Conservation (phyloP, 2,329 filamentous ascomycete genomes). For the Rhytidhysteron rufulum region DNA sequence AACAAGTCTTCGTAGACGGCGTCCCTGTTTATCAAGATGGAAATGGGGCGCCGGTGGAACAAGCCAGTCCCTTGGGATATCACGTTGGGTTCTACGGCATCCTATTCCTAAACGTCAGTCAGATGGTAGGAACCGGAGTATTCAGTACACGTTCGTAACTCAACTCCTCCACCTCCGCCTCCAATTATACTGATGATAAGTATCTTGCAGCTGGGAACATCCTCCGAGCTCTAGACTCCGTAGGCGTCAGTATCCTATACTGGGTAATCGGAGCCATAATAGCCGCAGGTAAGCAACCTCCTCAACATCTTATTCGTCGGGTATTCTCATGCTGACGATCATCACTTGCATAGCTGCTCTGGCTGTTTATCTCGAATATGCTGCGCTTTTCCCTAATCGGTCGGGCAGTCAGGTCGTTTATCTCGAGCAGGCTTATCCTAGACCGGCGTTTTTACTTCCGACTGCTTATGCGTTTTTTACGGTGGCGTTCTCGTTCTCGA, state of each 20-base stretch:
- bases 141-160: constrained; percentile 23
- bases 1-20: constrained; percentile 21
- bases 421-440: constrained; percentile 27
- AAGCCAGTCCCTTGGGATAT: constrained; percentile 26
- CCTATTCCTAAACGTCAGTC: constrained; percentile 26
- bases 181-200: constrained; percentile 5
- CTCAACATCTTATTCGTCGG: no score
- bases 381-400: constrained; percentile 24
- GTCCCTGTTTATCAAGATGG: constrained; percentile 21
- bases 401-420: constrained; percentile 26
- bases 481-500: constrained; percentile 25
- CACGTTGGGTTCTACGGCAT: constrained; percentile 27
- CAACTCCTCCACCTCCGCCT: background rate
- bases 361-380: constrained; percentile 25
- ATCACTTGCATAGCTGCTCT: constrained; percentile 13
- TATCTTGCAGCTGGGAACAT: constrained; percentile 18
- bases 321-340: background rate
- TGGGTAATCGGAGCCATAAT: constrained; percentile 27
- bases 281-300: constrained; percentile 15
- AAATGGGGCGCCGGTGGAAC: constrained; percentile 26
- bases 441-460: constrained; percentile 23
- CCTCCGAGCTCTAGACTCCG: constrained; percentile 19
- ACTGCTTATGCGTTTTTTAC: constrained; percentile 26
- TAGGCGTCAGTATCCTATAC: constrained; percentile 24
- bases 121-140: constrained; percentile 30